Evolutionary conservation across 345 rosid species (phyloP).

Genomic region (Linum lewisii): DNA sequence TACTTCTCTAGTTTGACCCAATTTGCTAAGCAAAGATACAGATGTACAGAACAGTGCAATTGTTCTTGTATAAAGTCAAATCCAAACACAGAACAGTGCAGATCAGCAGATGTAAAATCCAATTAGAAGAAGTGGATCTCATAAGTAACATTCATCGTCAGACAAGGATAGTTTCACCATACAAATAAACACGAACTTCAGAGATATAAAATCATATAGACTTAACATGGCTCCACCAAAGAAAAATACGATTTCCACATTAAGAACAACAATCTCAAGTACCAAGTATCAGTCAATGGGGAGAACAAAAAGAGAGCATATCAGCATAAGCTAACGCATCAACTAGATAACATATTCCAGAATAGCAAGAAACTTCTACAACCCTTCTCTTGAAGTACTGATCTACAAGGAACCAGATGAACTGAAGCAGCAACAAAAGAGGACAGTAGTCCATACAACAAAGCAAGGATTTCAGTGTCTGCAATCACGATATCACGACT

Average conservation of each 20-base stretch:
- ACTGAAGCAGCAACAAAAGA: slow-evolving; percentile 28
- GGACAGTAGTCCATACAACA: slow-evolving; percentile 30
- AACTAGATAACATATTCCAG: slow-evolving; percentile 11
- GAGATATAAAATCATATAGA: background rate
- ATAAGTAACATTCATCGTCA: no score
- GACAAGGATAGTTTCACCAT: no score
- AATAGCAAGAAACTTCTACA: slow-evolving; percentile 12
- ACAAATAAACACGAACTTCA: no score
- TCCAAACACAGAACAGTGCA: no score
- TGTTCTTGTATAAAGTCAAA: no score
- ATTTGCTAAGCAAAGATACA: no score
- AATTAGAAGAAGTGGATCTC: no score
- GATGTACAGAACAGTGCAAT: no score
- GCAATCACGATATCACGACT: no score
- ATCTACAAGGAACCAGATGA: slow-evolving; percentile 20
- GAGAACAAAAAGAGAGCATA: slow-evolving; percentile 11
- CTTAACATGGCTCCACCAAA: background rate
- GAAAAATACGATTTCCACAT: background rate
- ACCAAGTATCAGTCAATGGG: background rate
- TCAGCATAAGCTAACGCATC: no score
- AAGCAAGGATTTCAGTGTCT: slow-evolving; percentile 27
- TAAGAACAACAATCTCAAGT: background rate
- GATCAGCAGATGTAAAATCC: no score
- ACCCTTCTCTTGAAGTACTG: slow-evolving; percentile 6
- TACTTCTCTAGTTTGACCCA: no score